These are phyloP conservation scores for Claviceps paspali DNA, from an alignment of 2,329 filamentous ascomycete species.

Conservation along the genomic window DNA sequence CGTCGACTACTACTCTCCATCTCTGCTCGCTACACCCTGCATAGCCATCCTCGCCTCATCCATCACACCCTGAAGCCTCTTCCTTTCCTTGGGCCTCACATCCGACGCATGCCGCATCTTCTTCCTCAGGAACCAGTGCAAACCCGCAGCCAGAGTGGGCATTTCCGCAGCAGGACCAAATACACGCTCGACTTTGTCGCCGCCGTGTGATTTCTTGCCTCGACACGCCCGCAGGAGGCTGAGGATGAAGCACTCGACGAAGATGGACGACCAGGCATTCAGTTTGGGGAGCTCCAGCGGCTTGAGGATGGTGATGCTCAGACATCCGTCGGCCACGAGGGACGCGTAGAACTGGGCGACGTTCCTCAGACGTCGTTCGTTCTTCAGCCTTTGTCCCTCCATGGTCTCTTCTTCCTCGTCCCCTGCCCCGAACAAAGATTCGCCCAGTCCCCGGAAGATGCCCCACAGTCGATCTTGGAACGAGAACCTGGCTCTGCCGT, in stretches of 20 bases:
- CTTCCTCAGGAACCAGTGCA: conserved; percentile 70
- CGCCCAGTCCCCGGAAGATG: conserved; percentile 72
- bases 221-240: conserved; percentile 53
- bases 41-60: conserved; percentile 12
- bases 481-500: conserved; percentile 62
- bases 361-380: conserved; percentile 35
- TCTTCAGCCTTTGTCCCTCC: conserved; percentile 28
- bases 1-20: too few relatives aligned
- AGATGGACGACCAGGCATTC: conserved; percentile 58
- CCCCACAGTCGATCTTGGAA: conserved; percentile 84
- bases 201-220: conserved; percentile 30
- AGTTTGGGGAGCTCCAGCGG: conserved; percentile 66
- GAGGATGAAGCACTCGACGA: conserved; percentile 69
- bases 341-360: conserved; percentile 39
- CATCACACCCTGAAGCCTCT: conserved; percentile 23
- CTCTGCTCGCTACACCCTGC: background rate
- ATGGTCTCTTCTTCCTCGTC: conserved; percentile 41
- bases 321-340: conserved; percentile 29
- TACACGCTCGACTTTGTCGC: conserved; percentile 45
- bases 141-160: conserved; percentile 53
- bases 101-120: conserved; percentile 52
- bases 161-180: conserved; percentile 50
- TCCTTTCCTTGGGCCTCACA: conserved; percentile 31
- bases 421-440: conserved; percentile 53
- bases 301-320: conserved; percentile 39